A percentile compares a stretch with the other conserved stretches of the same genome.
Evolutionary conservation across 139 green algal genomes (phyloP).

Genomic region (Zygnema cylindricum): DNA sequence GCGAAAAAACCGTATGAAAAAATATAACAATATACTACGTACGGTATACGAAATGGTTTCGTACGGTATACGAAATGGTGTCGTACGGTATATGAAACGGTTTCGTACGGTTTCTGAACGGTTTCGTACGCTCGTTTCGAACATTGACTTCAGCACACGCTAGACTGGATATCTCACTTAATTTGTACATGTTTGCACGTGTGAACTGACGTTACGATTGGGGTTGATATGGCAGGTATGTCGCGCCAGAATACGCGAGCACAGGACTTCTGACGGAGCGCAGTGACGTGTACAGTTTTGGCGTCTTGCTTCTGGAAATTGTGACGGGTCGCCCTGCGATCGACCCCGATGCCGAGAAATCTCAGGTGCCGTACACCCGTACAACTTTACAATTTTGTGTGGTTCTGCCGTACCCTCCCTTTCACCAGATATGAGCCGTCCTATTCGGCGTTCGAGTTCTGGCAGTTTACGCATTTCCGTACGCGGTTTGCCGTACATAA

Average conservation of each 20-base stretch:
- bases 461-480: background rate
- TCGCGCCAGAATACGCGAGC: slow-evolving; percentile 47
- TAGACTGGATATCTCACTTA: too few species aligned
- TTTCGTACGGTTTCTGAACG: too few species aligned
- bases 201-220: background rate
- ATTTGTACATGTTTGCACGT: too few species aligned
- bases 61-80: too few species aligned
- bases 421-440: background rate
- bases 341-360: background rate
- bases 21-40: too few species aligned
- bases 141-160: too few species aligned
- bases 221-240: slow-evolving; percentile 34
- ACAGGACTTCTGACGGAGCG: slow-evolving; percentile 47
- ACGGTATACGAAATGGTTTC: too few species aligned
- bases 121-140: too few species aligned
- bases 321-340: slow-evolving; percentile 17
- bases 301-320: slow-evolving; percentile 49
- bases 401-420: background rate
- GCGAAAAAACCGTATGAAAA: too few species aligned
- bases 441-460: background rate
- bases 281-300: slow-evolving; percentile 59
- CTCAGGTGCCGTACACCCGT: slow-evolving; percentile 14
- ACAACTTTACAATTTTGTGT: background rate
- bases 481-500: background rate
- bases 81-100: too few species aligned